phyloP scores from a whole-genome alignment of 2,329 filamentous ascomycete genomes.

The Ceratocystis cubensis region DNA sequence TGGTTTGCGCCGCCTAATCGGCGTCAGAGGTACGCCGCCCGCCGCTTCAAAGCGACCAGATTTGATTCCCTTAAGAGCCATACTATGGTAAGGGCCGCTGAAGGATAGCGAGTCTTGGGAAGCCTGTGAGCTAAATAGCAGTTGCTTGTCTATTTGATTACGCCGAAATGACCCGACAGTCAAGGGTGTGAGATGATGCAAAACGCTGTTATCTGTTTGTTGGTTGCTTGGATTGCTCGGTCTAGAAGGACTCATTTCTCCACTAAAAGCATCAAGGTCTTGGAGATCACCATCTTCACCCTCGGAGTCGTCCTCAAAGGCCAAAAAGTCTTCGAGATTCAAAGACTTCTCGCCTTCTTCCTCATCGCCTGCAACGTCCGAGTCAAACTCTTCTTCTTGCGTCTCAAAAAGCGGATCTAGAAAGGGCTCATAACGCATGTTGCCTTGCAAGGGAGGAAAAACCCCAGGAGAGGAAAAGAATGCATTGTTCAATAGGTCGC shows the following conservation, averaged over 20 bases:
- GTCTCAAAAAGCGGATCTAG: constrained; percentile 41
- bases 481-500: constrained; percentile 44
- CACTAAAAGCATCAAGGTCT: constrained; percentile 32
- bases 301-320: constrained; percentile 41
- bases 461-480: neutral
- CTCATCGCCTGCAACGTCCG: constrained; percentile 37
- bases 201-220: constrained; percentile 30
- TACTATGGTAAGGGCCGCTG: constrained; percentile 44
- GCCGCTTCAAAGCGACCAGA: constrained; percentile 53
- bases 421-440: constrained; percentile 62
- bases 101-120: constrained; percentile 52
- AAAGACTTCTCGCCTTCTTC: constrained; percentile 54
- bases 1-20: constrained; percentile 47
- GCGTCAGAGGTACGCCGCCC: constrained; percentile 51
- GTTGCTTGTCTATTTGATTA: constrained; percentile 50
- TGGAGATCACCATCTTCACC: constrained; percentile 35
- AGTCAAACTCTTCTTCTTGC: constrained; percentile 40
- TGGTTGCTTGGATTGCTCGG: constrained; percentile 37
- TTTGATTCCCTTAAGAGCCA: constrained; percentile 50
- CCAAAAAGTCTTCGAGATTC: constrained; percentile 60
- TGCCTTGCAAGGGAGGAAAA: constrained; percentile 29
- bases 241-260: constrained; percentile 39
- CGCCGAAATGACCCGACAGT: constrained; percentile 68
- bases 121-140: constrained; percentile 47
- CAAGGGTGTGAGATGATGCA: constrained; percentile 50